phyloP scores from a whole-genome alignment of 2,329 filamentous ascomycete genomes.

The Penicillium corylophilum region DNA sequence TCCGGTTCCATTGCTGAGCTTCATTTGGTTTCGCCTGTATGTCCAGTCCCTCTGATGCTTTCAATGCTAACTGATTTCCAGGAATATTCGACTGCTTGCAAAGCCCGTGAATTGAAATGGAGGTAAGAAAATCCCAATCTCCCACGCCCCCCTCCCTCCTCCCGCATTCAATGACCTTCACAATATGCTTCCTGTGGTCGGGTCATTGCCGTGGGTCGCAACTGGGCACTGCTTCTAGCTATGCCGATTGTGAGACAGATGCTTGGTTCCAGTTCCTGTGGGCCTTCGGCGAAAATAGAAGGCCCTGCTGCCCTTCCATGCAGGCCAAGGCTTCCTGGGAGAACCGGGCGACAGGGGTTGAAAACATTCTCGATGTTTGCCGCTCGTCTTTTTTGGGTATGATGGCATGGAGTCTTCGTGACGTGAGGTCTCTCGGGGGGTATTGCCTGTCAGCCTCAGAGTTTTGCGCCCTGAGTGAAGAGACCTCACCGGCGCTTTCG shows the following conservation, averaged over 20 bases:
- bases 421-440: conserved; percentile 1
- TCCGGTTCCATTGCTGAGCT: conserved; percentile 1
- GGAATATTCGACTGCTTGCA: not conserved
- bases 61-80: not conserved
- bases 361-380: not conserved
- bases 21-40: conserved; percentile 2
- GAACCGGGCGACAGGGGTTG: not conserved
- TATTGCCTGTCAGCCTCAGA: not conserved
- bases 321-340: not conserved
- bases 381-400: not conserved
- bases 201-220: conserved; percentile 4
- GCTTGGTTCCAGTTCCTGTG: conserved; percentile 11
- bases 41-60: not conserved
- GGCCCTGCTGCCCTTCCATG: not conserved
- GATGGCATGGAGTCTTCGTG: not conserved
- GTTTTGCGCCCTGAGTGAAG: not conserved
- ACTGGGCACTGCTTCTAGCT: conserved; percentile 6
- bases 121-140: conserved; percentile 2
- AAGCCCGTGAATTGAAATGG: not conserved
- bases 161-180: not conserved
- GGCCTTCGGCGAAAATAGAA: conserved; percentile 3
- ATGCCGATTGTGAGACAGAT: conserved; percentile 18
- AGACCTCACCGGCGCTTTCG: not conserved
- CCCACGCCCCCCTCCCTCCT: too few relatives aligned
- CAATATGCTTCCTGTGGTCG: not conserved